phyloP scores from a whole-genome alignment of 2,329 filamentous ascomycete genomes.

The Aspergillus latus region DNA sequence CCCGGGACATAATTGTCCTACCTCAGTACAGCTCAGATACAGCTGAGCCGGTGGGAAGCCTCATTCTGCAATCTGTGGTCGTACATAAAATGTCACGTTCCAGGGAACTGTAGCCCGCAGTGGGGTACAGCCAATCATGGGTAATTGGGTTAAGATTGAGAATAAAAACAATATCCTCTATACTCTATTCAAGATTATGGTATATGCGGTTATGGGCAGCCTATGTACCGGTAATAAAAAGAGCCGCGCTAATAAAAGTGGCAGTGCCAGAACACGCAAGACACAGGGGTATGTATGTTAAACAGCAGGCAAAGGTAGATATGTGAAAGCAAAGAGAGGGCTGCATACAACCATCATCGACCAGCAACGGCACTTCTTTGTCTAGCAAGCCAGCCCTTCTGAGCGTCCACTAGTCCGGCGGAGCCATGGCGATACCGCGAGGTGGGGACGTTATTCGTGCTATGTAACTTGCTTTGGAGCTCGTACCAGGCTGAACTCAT shows the following conservation, averaged over 20 bases:
- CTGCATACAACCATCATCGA: no score
- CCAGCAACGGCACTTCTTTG: slow-evolving; percentile 45
- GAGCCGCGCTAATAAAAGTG: not conserved
- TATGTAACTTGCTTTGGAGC: slow-evolving; percentile 47
- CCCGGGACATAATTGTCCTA: no score
- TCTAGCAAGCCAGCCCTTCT: slow-evolving; percentile 46
- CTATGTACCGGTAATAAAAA: not conserved
- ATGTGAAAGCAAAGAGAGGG: slow-evolving; percentile 1
- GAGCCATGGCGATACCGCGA: slow-evolving; percentile 42
- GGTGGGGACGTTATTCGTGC: slow-evolving; percentile 44
- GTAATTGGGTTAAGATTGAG: no score
- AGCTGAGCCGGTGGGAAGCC: no score
- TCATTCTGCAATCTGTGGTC: no score
- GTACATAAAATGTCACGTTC: no score
- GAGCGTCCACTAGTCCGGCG: slow-evolving; percentile 36
- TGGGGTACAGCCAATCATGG: no score
- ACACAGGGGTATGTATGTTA: no score
- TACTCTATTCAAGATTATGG: not conserved
- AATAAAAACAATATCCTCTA: no score
- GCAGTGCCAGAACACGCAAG: not conserved
- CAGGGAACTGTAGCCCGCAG: no score
- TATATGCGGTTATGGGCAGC: not conserved
- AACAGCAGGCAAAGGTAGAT: no score
- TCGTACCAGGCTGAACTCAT: slow-evolving; percentile 51
- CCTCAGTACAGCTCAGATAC: no score